These are phyloP conservation scores for Rhynchosporium graminicola DNA, from an alignment of 2,329 filamentous ascomycete species.

Conservation along the genomic window DNA sequence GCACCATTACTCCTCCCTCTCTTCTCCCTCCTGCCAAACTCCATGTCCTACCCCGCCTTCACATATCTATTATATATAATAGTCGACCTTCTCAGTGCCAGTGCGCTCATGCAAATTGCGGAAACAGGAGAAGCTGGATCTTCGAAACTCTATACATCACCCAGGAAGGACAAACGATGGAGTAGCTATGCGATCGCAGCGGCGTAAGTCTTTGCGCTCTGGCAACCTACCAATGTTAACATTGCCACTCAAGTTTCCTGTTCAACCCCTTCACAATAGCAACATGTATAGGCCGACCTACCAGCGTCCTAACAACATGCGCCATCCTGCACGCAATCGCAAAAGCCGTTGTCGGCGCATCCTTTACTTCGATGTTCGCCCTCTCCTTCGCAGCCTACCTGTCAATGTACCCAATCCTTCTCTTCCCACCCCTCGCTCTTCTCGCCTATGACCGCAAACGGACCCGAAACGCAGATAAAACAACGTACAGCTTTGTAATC, in stretches of 20 bases:
- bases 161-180: slow-evolving; percentile 74
- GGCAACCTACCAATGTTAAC: neutral
- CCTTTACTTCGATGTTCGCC: slow-evolving; percentile 77
- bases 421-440: slow-evolving; percentile 79
- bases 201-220: slow-evolving; percentile 54
- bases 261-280: slow-evolving; percentile 95
- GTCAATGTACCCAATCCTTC: slow-evolving; percentile 85
- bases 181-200: slow-evolving; percentile 75
- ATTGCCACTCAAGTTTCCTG: slow-evolving; percentile 62
- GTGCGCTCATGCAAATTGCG: slow-evolving; percentile 77
- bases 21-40: slow-evolving; percentile 82
- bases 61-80: slow-evolving; percentile 79
- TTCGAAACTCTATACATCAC: slow-evolving; percentile 77
- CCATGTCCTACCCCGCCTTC: slow-evolving; percentile 65
- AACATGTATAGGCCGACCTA: slow-evolving; percentile 87
- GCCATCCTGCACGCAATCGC: slow-evolving; percentile 83
- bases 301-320: slow-evolving; percentile 83
- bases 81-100: slow-evolving; percentile 79
- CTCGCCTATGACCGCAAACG: slow-evolving; percentile 70
- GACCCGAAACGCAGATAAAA: slow-evolving; percentile 39
- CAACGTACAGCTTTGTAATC: slow-evolving; percentile 52
- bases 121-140: slow-evolving; percentile 75
- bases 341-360: slow-evolving; percentile 74
- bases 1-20: slow-evolving; percentile 88
- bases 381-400: slow-evolving; percentile 87